Conservation (phyloP, 768 basidiomycete genomes). For the Plicaturopsis crispa region DNA sequence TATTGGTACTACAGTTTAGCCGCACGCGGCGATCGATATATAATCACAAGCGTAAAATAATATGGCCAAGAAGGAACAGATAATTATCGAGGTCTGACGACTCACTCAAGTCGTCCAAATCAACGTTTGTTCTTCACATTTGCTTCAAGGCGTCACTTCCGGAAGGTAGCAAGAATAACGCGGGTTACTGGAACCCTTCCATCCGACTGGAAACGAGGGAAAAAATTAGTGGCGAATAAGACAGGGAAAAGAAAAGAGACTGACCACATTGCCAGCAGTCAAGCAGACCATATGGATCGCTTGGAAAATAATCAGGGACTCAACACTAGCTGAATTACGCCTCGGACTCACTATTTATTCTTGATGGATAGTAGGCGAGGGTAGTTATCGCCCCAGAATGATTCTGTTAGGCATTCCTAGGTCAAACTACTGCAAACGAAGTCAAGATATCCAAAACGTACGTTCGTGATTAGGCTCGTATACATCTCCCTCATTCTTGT, state of each 20-base stretch:
- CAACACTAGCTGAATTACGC: not conserved
- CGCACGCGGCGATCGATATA: too few species aligned
- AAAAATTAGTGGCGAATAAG: not conserved
- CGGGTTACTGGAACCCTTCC: slow-evolving; percentile 15
- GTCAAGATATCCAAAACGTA: not conserved
- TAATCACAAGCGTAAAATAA: too few species aligned
- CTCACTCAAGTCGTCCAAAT: too few species aligned
- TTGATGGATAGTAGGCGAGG: slow-evolving; percentile 19
- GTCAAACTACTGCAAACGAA: not conserved
- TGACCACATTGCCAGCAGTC: slow-evolving; percentile 28
- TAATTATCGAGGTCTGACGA: too few species aligned
- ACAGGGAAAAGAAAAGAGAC: slow-evolving; percentile 4
- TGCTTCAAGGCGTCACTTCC: too few species aligned
- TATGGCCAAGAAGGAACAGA: too few species aligned
- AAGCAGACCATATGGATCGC: slow-evolving; percentile 20
- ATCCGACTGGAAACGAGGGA: slow-evolving; percentile 17
- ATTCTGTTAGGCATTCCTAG: slow-evolving; percentile 4
- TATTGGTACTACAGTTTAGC: too few species aligned
- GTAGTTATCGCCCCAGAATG: slow-evolving; percentile 30
- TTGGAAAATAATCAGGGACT: slow-evolving; percentile 5
- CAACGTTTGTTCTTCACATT: too few species aligned
- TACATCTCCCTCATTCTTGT: slow-evolving; percentile 28
- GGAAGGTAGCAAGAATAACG: slow-evolving; percentile 14
- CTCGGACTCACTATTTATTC: slow-evolving; percentile 22
- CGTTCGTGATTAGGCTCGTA: slow-evolving; percentile 24